Conservation (phyloP, 345 rosid species). For the Isatis tinctoria region DNA sequence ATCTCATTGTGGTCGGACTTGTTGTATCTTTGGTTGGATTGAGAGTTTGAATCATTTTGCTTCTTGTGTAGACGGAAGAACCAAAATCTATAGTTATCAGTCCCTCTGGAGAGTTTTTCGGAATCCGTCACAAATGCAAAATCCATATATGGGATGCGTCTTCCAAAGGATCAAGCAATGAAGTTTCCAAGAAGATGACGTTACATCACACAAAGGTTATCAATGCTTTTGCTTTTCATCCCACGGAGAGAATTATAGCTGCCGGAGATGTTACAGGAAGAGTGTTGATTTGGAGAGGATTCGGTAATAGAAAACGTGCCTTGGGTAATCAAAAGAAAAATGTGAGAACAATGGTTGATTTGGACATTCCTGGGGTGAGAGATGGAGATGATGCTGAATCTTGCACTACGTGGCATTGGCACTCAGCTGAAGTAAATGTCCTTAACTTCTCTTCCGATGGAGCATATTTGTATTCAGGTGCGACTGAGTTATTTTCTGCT, state of each 20-base stretch:
- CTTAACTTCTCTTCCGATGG: slow-evolving; percentile 93
- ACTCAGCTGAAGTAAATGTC: slow-evolving; percentile 60
- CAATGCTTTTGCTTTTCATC: slow-evolving; percentile 75
- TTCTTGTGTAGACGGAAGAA: slow-evolving; percentile 49
- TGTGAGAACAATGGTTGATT: slow-evolving; percentile 27
- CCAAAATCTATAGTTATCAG: slow-evolving; percentile 57
- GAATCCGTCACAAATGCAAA: slow-evolving; percentile 52
- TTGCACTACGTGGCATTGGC: slow-evolving; percentile 91
- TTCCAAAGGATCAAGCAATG: slow-evolving; percentile 40
- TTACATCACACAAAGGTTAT: slow-evolving; percentile 81
- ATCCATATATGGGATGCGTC: slow-evolving; percentile 76
- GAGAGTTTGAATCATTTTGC: not conserved
- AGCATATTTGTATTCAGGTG: slow-evolving; percentile 83
- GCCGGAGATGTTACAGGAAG: slow-evolving; percentile 95
- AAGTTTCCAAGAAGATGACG: slow-evolving; percentile 47
- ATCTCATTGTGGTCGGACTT: not conserved
- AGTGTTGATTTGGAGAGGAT: slow-evolving; percentile 84
- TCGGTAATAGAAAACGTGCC: slow-evolving; percentile 56
- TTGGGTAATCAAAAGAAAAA: slow-evolving; percentile 22
- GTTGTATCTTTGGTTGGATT: not conserved
- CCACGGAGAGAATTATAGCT: slow-evolving; percentile 67
- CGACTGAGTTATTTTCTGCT: not conserved
- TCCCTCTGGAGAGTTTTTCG: slow-evolving; percentile 61
- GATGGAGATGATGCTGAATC: slow-evolving; percentile 89
- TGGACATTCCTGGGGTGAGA: slow-evolving; percentile 87